A percentile compares a stretch with the other conserved stretches of the same genome.
Evolutionary conservation across 352 stramenopile species (phyloP).

Genomic region (Aphanomyces euteiches): DNA sequence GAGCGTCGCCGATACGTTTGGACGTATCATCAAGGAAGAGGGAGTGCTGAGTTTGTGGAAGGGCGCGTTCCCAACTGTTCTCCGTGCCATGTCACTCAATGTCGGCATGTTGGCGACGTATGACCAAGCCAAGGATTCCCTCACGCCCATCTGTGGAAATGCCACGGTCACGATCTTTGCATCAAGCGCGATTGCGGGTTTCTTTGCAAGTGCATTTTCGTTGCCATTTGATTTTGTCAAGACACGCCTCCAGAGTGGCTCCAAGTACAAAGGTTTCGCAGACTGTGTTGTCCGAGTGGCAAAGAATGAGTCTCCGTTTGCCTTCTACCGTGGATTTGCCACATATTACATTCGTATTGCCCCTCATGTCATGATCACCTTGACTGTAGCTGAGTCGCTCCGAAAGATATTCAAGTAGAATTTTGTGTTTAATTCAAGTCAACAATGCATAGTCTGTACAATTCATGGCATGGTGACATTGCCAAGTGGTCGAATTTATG

Average conservation of each 20-base stretch:
- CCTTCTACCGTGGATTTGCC: conserved; percentile 14
- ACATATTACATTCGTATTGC: conserved; percentile 16
- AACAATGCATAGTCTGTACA: too few relatives aligned
- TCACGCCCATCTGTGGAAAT: neutral
- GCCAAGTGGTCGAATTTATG: too few relatives aligned
- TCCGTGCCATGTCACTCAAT: conserved; percentile 52
- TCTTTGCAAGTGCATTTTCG: conserved; percentile 16
- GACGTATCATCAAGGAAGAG: conserved; percentile 66
- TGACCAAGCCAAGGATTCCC: conserved; percentile 16
- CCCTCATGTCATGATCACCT: conserved; percentile 15
- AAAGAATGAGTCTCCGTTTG: neutral
- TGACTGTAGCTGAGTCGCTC: conserved; percentile 9
- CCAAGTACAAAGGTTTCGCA: conserved; percentile 2
- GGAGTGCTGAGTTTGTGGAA: conserved; percentile 73
- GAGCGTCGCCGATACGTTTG: conserved; percentile 59
- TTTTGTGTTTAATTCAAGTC: too few relatives aligned
- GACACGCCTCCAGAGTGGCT: conserved; percentile 8
- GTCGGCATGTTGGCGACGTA: conserved; percentile 16
- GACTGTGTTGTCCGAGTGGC: conserved; percentile 14
- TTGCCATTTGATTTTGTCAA: conserved; percentile 19
- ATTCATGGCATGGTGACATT: too few relatives aligned
- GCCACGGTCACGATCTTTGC: neutral
- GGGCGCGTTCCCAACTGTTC: conserved; percentile 74
- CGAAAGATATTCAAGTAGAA: conserved; percentile 6
- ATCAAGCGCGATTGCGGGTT: neutral